Evolutionary conservation across 208 protist genomes (phyloP).

Genomic region (Naegleria gruberi): DNA sequence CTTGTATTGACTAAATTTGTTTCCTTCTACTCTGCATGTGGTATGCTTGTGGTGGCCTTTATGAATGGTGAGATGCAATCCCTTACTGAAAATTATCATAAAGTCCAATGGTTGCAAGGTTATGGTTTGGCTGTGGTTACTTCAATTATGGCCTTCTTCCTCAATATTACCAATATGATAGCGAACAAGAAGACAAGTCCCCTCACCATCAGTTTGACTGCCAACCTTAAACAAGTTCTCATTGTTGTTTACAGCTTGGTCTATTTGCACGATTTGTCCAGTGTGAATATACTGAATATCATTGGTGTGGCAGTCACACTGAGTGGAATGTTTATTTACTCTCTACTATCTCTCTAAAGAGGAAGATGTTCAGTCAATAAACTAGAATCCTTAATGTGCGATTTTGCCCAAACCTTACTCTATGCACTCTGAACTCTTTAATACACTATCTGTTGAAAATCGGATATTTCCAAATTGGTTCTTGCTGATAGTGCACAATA

Average conservation of each 20-base stretch:
- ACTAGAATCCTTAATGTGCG: no score
- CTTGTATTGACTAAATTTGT: neutral
- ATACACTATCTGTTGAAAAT: no score
- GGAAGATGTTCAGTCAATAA: no score
- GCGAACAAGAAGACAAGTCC: neutral
- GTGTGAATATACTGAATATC: neutral
- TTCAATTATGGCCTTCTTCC: neutral
- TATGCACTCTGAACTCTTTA: no score
- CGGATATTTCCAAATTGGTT: no score
- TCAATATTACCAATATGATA: neutral
- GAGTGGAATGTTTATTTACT: neutral
- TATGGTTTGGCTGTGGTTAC: neutral
- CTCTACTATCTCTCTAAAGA: neutral
- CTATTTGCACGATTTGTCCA: neutral
- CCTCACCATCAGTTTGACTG: neutral
- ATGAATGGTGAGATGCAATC: neutral
- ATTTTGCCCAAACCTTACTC: no score
- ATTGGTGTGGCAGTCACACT: neutral
- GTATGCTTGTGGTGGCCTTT: neutral
- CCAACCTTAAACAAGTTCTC: slow-evolving; percentile 1
- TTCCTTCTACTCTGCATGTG: neutral
- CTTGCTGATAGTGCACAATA: no score
- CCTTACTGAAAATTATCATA: neutral
- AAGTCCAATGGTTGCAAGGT: neutral
- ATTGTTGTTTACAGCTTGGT: neutral